Evolutionary conservation across 768 basidiomycete species (phyloP), one percentile per base, ranked within the genome.

Genomic region (Dictyophora rubrovolvata): DNA sequence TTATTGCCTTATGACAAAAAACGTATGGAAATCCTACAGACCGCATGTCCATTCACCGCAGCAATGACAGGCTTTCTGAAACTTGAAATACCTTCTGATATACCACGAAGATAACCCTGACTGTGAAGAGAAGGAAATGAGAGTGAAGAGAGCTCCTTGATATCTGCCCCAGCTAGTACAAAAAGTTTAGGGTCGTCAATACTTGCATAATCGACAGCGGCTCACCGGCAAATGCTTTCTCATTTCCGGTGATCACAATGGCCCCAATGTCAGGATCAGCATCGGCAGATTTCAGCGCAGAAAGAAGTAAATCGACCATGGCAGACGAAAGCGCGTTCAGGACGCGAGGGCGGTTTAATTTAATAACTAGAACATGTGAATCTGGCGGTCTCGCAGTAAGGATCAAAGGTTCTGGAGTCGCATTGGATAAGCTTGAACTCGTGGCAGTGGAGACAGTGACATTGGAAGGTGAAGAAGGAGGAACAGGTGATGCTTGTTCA

Each of bases 121-220:
- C 67, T 73, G 69, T 80, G 80, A 16, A 74, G 77, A 34, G 73
- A 66, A 35, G 77, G 69, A 59, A 80, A 77, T 70, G 63, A 22
- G 48, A 62, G 67, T 23, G 73, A 73, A 68, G 73, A 73, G 72
- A 78, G 76, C 68, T 79, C 76, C 66, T 78, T 79, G 71, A 79
- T 77, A 64, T 79, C 77, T 2, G 77, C 77, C 0, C 77, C 74
- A 50, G 74, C 74, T 71, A 62, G 16, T 21, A 3, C 37, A 49
- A 50, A 17, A 33, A 49, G 23, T 16, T 1, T 18, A 37, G 28
- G 33, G 33, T 34, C n/a, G 18, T 17, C 20, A 12, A n/a, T 14
- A 6, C 18, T 23, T 17, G 33, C 1, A 33, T 53, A 12, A 53
- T 10, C n/a, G 16, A 16, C 48, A 34, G 28, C 5, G 2, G 59